Conservation (phyloP, 768 basidiomycete genomes). For the Psilocybe tampanensis region DNA sequence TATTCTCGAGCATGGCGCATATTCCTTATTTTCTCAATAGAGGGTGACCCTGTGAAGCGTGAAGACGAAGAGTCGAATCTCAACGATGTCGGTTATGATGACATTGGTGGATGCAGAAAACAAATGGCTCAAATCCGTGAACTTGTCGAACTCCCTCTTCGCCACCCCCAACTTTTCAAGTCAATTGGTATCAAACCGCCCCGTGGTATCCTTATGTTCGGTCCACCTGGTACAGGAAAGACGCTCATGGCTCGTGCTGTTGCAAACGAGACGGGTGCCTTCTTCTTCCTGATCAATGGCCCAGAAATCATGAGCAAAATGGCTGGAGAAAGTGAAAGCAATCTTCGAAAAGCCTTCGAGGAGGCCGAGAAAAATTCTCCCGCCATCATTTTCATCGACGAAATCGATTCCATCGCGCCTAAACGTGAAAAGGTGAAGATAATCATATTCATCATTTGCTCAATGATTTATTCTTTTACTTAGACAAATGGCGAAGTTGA, state of each 20-base stretch:
- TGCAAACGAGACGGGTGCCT: slow-evolving; percentile 99
- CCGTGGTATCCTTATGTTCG: slow-evolving; percentile 97
- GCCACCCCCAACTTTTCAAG: slow-evolving; percentile 99
- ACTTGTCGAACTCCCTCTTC: slow-evolving; percentile 95
- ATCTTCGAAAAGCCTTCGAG: slow-evolving; percentile 97
- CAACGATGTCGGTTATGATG: slow-evolving; percentile 97
- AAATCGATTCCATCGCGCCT: slow-evolving; percentile 98
- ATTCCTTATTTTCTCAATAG: slow-evolving; percentile 38
- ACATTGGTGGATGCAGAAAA: slow-evolving; percentile 98
- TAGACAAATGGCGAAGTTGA: slow-evolving; percentile 99
- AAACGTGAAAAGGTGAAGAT: slow-evolving; percentile 95
- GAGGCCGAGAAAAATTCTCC: slow-evolving; percentile 99
- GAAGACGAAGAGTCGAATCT: slow-evolving; percentile 98
- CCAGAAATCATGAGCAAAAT: slow-evolving; percentile 99
- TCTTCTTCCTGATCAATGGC: slow-evolving; percentile 99
- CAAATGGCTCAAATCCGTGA: slow-evolving; percentile 99
- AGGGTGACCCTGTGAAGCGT: slow-evolving; percentile 98
- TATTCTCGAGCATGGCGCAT: slow-evolving; percentile 8
- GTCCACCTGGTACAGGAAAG: slow-evolving; percentile 99
- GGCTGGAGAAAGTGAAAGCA: slow-evolving; percentile 98
- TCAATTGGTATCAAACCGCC: slow-evolving; percentile 99
- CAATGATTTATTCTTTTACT: background rate
- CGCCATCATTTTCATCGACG: slow-evolving; percentile 99
- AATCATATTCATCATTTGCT: slow-evolving; percentile 10
- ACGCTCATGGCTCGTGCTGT: slow-evolving; percentile 99